Conservation (phyloP, 805 yeast species). For the Saccharomycopsis sp. region DNA sequence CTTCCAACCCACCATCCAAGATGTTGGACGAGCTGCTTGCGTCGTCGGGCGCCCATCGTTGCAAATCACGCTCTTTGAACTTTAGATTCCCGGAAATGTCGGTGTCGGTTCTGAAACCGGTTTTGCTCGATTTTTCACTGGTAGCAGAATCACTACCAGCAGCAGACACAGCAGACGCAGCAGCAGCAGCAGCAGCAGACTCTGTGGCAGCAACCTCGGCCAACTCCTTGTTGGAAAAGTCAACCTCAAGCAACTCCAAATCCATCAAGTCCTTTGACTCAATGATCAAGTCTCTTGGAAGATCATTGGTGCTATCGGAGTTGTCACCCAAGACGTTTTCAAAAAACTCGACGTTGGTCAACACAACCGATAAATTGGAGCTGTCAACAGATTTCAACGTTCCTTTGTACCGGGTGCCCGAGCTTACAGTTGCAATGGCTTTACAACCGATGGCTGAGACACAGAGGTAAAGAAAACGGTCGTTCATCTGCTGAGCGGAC, state of each 20-base stretch:
- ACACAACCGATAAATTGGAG: slow-evolving; percentile 33
- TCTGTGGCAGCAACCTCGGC: not conserved
- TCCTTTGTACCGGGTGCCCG: slow-evolving; percentile 56
- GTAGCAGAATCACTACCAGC: slow-evolving; percentile 20
- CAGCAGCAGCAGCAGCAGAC: slow-evolving; percentile 16
- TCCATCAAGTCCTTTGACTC: slow-evolving; percentile 44
- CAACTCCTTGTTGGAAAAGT: slow-evolving; percentile 27
- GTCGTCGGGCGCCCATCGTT: slow-evolving; percentile 77
- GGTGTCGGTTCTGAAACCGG: slow-evolving; percentile 67
- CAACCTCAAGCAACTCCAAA: slow-evolving; percentile 35
- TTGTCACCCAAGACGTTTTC: slow-evolving; percentile 19
- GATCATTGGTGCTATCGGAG: slow-evolving; percentile 33
- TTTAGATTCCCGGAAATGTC: slow-evolving; percentile 59
- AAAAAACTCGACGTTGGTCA: slow-evolving; percentile 24
- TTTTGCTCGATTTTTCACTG: slow-evolving; percentile 16
- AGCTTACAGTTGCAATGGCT: slow-evolving; percentile 48
- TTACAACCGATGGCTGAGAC: slow-evolving; percentile 55
- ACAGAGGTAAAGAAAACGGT: too few species aligned
- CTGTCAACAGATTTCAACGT: slow-evolving; percentile 40
- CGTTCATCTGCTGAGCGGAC: not conserved
- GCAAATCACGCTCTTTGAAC: slow-evolving; percentile 60
- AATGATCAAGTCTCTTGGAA: slow-evolving; percentile 39
- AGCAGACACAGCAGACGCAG: too few species aligned
- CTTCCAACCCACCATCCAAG: slow-evolving; percentile 29
- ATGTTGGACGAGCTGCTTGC: slow-evolving; percentile 19